A percentile compares a stretch with the other conserved stretches of the same genome.
Conservation (phyloP, 108 stramenopile species). For the Heterococcus sp. region DNA sequence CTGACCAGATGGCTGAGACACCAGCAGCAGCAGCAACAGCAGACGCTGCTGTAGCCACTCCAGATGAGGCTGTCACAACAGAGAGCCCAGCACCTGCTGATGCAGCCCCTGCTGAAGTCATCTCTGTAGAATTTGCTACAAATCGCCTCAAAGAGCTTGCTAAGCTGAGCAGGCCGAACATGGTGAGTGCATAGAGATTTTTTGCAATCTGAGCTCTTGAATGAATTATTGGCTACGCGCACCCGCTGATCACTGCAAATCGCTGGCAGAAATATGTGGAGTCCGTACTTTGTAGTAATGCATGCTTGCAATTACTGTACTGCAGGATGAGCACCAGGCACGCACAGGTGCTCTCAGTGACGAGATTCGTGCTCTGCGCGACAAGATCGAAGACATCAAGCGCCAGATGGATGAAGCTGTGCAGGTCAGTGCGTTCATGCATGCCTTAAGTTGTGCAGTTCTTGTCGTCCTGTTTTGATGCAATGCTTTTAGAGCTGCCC, state of each 20-base stretch:
- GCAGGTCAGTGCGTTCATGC: no score
- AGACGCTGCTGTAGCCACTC: neutral
- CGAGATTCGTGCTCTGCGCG: neutral
- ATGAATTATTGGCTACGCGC: no score
- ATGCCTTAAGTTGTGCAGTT: no score
- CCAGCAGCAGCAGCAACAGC: neutral
- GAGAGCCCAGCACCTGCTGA: neutral
- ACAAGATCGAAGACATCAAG: neutral
- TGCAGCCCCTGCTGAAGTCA: neutral
- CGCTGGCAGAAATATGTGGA: no score
- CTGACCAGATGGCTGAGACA: neutral
- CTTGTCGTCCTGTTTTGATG: no score
- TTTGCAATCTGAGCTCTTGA: no score
- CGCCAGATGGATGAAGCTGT: neutral
- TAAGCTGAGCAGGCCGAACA: neutral
- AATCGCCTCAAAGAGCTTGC: neutral
- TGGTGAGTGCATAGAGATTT: no score
- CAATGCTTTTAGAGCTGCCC: no score
- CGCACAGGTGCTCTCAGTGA: neutral
- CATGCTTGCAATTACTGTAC: no score
- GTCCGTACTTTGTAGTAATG: no score
- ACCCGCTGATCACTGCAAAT: no score
- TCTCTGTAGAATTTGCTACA: neutral
- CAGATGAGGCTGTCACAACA: neutral
- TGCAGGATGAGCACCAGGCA: neutral